Percentiles rank a stretch among this genome's conserved stretches.
Evolutionary conservation across 176 grass and related monocot genomes (phyloP).

Genomic region (Canna indica): DNA sequence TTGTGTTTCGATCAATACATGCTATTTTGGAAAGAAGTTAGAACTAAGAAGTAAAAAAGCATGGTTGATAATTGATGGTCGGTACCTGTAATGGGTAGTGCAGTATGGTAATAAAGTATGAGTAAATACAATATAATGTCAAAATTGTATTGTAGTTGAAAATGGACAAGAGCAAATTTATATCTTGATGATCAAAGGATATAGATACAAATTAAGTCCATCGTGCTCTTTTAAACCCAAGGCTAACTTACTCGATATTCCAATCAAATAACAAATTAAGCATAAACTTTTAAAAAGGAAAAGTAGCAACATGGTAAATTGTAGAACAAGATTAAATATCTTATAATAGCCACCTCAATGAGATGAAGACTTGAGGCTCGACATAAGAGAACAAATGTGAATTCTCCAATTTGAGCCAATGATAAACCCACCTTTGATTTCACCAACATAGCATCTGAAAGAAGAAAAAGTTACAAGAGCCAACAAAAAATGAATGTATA

Average conservation of each 20-base stretch:
- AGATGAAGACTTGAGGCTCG: slow-evolving; percentile 97
- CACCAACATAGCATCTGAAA: slow-evolving; percentile 12
- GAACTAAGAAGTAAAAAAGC: background rate
- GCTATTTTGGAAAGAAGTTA: no score
- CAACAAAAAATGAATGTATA: background rate
- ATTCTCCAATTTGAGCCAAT: slow-evolving; percentile 99
- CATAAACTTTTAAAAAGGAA: background rate
- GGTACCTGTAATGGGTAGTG: background rate
- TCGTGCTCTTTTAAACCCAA: background rate
- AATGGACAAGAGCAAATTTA: background rate
- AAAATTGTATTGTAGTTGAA: background rate
- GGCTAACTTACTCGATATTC: background rate
- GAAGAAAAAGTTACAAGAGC: background rate
- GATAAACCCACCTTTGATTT: slow-evolving; percentile 73
- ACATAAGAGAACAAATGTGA: slow-evolving; percentile 94
- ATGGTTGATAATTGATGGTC: background rate
- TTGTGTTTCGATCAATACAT: no score
- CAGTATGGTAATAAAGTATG: background rate
- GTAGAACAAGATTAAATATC: slow-evolving; percentile 7
- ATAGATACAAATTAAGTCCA: background rate
- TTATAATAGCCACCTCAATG: slow-evolving; percentile 54
- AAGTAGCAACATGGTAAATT: background rate
- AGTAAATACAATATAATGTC: background rate
- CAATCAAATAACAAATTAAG: background rate
- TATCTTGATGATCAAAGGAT: no score